Conservation (phyloP, 2,329 filamentous ascomycete genomes). For the Pleoardoris graminearum region DNA sequence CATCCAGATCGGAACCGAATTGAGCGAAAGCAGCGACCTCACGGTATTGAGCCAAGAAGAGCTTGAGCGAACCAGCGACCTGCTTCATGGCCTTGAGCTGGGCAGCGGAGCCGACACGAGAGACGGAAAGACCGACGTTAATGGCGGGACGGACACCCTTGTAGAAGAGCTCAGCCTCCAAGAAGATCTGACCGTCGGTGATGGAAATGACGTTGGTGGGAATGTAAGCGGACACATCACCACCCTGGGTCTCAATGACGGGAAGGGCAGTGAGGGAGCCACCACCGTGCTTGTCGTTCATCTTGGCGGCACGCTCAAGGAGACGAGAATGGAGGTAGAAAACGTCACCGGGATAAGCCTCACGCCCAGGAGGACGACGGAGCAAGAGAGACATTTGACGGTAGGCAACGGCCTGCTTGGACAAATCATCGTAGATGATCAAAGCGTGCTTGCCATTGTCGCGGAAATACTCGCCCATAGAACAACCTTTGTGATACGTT, state of each 20-base stretch:
- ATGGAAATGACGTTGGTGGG: slow-evolving; percentile 99
- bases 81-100: slow-evolving; percentile 99
- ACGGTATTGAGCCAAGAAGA: slow-evolving; percentile 99
- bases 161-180: slow-evolving; percentile 99
- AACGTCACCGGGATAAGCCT: slow-evolving; percentile 98
- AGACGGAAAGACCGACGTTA: slow-evolving; percentile 99
- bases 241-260: slow-evolving; percentile 99
- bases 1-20: slow-evolving; percentile 99
- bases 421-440: slow-evolving; percentile 91
- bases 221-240: slow-evolving; percentile 99
- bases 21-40: slow-evolving; percentile 99
- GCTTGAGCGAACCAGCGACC: slow-evolving; percentile 98
- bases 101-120: slow-evolving; percentile 98
- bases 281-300: slow-evolving; percentile 92
- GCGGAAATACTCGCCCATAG: slow-evolving; percentile 67
- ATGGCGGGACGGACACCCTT: slow-evolving; percentile 99
- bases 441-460: slow-evolving; percentile 88
- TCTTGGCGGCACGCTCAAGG: slow-evolving; percentile 98
- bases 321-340: slow-evolving; percentile 99
- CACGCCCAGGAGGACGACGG: slow-evolving; percentile 96
- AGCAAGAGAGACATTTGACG: slow-evolving; percentile 99
- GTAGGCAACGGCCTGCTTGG: slow-evolving; percentile 97
- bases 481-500: too few relatives aligned
- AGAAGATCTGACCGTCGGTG: slow-evolving; percentile 99
- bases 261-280: slow-evolving; percentile 97